Base-by-base conservation (phyloP, 257 asterid genomes). In the Penstemon barbatus region DNA sequence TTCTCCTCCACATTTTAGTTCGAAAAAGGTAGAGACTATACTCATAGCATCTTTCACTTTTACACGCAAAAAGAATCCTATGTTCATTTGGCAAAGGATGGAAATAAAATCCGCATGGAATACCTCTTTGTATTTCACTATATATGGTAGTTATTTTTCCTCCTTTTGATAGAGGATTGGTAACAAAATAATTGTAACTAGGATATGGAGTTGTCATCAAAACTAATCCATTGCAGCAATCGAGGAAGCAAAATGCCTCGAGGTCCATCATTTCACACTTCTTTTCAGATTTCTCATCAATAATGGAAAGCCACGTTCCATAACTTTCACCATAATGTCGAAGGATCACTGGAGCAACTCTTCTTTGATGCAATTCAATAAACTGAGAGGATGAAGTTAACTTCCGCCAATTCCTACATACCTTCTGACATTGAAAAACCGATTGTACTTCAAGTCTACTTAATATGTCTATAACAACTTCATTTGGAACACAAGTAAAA, bases 11-110 rank as follows among this genome's bases (percentile, higher is more conserved):
- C 2, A 6, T 13, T 4, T 60, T 60, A 12, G 46, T 3, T 38
- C 49, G 33, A 11, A 59, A 40, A 38, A 59, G 64, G 42, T 59
- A 59, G 4, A 61, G 11, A 1, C 5, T 37, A 15, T 61, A 61
- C 53, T 61, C 66, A 8, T 43, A 61, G 0, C 3, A 3, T n/a
- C 8, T 8, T 44, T 4, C 13, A 42, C 6, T 18, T 8, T 5
- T 44, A 3, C 2, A 7, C 8, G 12, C 54, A 12, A 7, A 0
- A 11, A 65, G 71, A 50, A 49, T 13, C 52, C 40, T 50, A 18
- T 50, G 41, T 66, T 66, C 62, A 8, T 41, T 66, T 53, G 61
- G 61, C 61, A 52, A 51, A 13, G 62, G 71, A 66, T 66, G 61
- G 18, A 11, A 66, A 51, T 33, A 66, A 4, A 66, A 38, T 7